Conservation (phyloP, 192 early-diverging fungal species). For the Mortierella claussenii region DNA sequence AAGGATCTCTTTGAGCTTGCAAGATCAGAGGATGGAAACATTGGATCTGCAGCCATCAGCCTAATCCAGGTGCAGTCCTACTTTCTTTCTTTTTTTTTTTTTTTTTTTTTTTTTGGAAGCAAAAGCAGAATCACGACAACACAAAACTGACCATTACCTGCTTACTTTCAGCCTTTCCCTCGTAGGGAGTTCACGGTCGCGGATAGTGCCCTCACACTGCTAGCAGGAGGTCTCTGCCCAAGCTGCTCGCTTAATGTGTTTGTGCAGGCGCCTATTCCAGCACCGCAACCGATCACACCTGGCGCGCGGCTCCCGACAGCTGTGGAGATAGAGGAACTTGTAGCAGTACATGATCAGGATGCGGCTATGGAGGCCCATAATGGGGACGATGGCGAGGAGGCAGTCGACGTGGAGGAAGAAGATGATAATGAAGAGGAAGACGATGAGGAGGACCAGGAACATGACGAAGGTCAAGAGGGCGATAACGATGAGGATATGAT, state of each 20-base stretch:
- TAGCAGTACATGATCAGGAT: conserved; percentile 3
- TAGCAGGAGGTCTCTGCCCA: conserved; percentile 24
- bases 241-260: conserved; percentile 50
- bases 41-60: conserved; percentile 41
- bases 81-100: too few species aligned
- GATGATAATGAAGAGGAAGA: conserved; percentile 6
- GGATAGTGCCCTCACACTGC: conserved; percentile 23
- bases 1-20: conserved; percentile 39
- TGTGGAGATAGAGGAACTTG: conserved; percentile 20
- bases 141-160: too few species aligned
- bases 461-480: conserved; percentile 8
- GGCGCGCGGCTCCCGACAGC: conserved; percentile 22
- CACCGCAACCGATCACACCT: conserved; percentile 34
- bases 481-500: conserved; percentile 27
- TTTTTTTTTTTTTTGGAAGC: neutral
- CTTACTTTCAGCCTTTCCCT: conserved; percentile 49
- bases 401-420: neutral
- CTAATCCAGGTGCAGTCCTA: conserved; percentile 43
- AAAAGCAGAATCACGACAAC: too few species aligned
- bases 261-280: conserved; percentile 32
- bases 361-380: neutral
- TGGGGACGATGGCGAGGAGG: conserved; percentile 10
- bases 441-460: neutral
- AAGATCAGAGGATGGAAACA: conserved; percentile 28
- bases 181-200: conserved; percentile 28